Base-by-base conservation (phyloP, 305 asterid genomes). In the Galium porrigens region DNA sequence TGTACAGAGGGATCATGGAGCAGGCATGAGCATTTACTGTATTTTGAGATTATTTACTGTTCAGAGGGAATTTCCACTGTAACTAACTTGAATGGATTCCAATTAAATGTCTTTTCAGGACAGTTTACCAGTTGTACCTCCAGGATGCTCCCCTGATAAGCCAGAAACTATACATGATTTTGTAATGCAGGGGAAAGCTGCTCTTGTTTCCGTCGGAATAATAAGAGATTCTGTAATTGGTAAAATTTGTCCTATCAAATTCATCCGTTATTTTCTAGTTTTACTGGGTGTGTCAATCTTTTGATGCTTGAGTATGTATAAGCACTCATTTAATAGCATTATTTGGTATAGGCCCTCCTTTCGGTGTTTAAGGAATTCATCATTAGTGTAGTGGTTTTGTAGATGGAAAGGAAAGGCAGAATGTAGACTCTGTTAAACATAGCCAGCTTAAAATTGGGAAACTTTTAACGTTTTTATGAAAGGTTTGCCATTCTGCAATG, bases 201-300 rank as follows among this genome's bases (percentile, higher is more conserved):
- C 96, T 39, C 91, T 92, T 78, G 81, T 83, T 37, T 87, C 99
- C 73, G 99, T 92, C 65, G 99, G 95, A 72, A 86, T 89, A 78
- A 74, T 89, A 63, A 82, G 94, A 77, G 99, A 89, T 75, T 73
- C 86, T 1, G 81, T 75, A 79, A 75, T 80, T 63, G 96, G 97
- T 92, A 87, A 76, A 72, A 30, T 34, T 72, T 68, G 6, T 32
- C 46, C 22, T 22, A 22, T 22, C 22, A 22, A 22, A 0, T 22
- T 22, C 22, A 22, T 0, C 34, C 8, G 15, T 32, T 58, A 5
- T 58, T 1, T 42, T 57, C 33, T 57, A 12, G 17, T 57, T 12
- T 27, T 57, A 4, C 41, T 18, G 34, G 6, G 22, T 4, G 6
- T 56, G 59, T 54, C 34, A 54, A 54, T 53, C 37, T 29, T 30